Conservation (phyloP, 805 yeast genomes). For the Candida golubevii region DNA sequence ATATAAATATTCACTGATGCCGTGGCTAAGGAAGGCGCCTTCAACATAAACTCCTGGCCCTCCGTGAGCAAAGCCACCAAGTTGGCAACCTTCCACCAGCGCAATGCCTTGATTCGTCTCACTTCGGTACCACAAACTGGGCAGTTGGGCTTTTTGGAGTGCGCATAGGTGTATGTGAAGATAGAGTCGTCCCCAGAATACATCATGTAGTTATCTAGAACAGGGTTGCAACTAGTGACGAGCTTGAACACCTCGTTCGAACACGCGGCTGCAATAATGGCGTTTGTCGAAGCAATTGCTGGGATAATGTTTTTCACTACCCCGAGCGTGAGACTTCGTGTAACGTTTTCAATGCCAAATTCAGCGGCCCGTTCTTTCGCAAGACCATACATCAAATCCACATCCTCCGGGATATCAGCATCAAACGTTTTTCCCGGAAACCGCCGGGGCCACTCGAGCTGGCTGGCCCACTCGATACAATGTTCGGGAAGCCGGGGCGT, state of each 20-base stretch:
- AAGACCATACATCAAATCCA: conserved; percentile 54
- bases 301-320: conserved; percentile 91
- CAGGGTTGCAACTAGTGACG: conserved; percentile 64
- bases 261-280: conserved; percentile 84
- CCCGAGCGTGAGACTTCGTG: conserved; percentile 69
- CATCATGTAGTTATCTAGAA: conserved; percentile 74
- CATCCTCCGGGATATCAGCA: conserved; percentile 63
- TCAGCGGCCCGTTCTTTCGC: conserved; percentile 57
- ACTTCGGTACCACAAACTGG: conserved; percentile 64
- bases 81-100: conserved; percentile 26
- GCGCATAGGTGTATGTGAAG: conserved; percentile 67
- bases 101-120: conserved; percentile 21
- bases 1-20: conserved; percentile 39
- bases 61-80: conserved; percentile 39
- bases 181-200: conserved; percentile 80
- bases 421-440: conserved; percentile 52
- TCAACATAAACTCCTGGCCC: conserved; percentile 30
- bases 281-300: conserved; percentile 91
- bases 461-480: conserved; percentile 87
- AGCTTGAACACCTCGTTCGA: conserved; percentile 83
- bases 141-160: conserved; percentile 59
- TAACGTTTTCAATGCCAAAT: conserved; percentile 73
- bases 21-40: conserved; percentile 45
- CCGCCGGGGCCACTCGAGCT: conserved; percentile 63
- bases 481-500: conserved; percentile 95